Evolutionary conservation across 345 rosid genomes (phyloP).

Genomic region (Eucalyptus pauciflora): DNA sequence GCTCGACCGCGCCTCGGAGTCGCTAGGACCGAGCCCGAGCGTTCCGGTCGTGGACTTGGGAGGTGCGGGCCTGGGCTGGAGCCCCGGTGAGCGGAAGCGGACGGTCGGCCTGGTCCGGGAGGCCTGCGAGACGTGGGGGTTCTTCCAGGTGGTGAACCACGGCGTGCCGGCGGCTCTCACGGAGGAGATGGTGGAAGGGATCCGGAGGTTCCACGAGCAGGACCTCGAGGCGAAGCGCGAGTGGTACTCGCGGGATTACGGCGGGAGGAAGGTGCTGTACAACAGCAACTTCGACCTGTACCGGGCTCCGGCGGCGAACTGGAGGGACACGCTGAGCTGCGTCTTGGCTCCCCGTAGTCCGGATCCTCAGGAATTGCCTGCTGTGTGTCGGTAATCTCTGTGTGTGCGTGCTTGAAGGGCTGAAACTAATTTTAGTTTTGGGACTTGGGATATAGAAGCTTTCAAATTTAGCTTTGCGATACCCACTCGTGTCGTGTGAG

Average conservation of each 20-base stretch:
- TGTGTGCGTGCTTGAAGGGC: not conserved
- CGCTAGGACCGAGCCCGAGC: not conserved
- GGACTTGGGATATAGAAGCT: not conserved
- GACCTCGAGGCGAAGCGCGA: slow-evolving; percentile 14
- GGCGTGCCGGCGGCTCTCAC: slow-evolving; percentile 10
- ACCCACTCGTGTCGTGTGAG: not conserved
- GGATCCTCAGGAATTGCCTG: slow-evolving; percentile 19
- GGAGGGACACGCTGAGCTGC: slow-evolving; percentile 27
- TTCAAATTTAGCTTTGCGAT: not conserved
- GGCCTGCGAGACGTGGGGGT: slow-evolving; percentile 36
- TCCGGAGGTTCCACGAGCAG: slow-evolving; percentile 21
- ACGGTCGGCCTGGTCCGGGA: slow-evolving; percentile 1
- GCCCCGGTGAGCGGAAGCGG: not conserved
- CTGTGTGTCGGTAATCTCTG: slow-evolving; percentile 15
- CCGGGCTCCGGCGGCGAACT: slow-evolving; percentile 5
- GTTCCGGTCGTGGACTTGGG: slow-evolving; percentile 24
- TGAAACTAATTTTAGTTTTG: not conserved
- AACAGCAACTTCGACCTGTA: slow-evolving; percentile 21
- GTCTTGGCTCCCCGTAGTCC: slow-evolving; percentile 19
- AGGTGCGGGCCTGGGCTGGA: not conserved
- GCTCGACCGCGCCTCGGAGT: not conserved
- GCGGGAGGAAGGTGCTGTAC: slow-evolving; percentile 4
- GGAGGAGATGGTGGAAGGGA: slow-evolving; percentile 13
- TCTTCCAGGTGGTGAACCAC: slow-evolving; percentile 30
- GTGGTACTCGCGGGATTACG: slow-evolving; percentile 10